A percentile compares a stretch with the other conserved stretches of the same genome.
These are phyloP conservation scores for Aureobasidium sp. DNA, from an alignment of 2,329 filamentous ascomycete species.

Conservation along the genomic window DNA sequence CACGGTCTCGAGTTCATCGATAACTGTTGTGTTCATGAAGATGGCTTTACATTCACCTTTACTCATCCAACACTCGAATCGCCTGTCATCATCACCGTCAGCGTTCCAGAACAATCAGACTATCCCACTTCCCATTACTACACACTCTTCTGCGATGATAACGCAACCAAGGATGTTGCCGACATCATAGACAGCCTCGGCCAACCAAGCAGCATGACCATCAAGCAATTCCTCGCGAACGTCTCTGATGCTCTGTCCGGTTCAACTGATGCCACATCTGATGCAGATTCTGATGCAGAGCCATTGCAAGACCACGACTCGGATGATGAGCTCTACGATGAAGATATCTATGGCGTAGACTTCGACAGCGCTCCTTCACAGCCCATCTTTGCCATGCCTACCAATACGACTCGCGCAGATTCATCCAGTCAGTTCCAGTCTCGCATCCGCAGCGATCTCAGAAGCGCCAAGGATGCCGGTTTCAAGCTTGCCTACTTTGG, in stretches of 20 bases:
- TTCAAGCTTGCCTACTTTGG: constrained; percentile 62
- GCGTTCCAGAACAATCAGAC: constrained; percentile 46
- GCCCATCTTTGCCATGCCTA: not conserved
- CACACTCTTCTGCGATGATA: constrained; percentile 48
- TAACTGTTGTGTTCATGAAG: constrained; percentile 53
- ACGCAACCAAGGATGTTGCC: constrained; percentile 37
- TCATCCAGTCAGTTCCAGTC: constrained; percentile 17
- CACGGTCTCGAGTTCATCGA: constrained; percentile 40
- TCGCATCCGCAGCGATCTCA: constrained; percentile 48
- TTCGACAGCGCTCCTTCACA: not conserved
- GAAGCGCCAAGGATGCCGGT: constrained; percentile 54
- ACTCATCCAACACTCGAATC: constrained; percentile 20
- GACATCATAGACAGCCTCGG: constrained; percentile 38
- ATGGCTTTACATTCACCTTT: constrained; percentile 62
- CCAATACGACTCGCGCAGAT: not conserved
- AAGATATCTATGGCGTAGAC: constrained; percentile 31
- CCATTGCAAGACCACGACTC: not conserved
- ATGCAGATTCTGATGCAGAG: constrained; percentile 30
- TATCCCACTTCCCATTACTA: constrained; percentile 55
- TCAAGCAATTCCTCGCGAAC: constrained; percentile 44
- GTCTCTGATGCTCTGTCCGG: constrained; percentile 36
- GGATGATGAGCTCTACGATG: constrained; percentile 32
- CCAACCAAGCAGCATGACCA: constrained; percentile 38
- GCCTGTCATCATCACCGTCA: constrained; percentile 12
- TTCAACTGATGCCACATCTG: constrained; percentile 33